These are phyloP conservation scores for Debaryomyces udenii DNA, from an alignment of 1,139 yeast genomes.

Conservation along the genomic window DNA sequence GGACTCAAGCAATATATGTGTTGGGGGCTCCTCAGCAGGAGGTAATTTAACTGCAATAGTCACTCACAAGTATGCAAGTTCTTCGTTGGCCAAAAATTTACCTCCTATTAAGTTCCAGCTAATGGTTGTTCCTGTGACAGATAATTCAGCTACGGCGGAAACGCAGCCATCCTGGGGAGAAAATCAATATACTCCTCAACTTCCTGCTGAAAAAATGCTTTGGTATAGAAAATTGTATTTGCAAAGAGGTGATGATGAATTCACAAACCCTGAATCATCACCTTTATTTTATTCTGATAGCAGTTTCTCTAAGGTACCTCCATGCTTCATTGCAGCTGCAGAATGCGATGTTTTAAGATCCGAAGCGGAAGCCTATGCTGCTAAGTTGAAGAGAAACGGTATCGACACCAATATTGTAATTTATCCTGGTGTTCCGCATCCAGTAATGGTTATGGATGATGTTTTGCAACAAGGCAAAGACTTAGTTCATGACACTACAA, in stretches of 20 bases:
- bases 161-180: constrained; percentile 45
- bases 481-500: constrained; percentile 33
- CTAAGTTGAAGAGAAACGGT: constrained; percentile 42
- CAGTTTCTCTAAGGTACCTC: constrained; percentile 42
- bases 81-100: constrained; percentile 22
- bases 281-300: constrained; percentile 47
- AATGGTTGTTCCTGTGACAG: constrained; percentile 52
- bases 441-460: constrained; percentile 53
- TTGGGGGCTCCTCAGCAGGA: constrained; percentile 55
- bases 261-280: constrained; percentile 45
- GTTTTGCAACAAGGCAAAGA: constrained; percentile 42
- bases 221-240: constrained; percentile 51
- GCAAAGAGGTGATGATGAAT: constrained; percentile 36
- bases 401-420: constrained; percentile 34
- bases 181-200: constrained; percentile 45
- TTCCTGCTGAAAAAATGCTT: constrained; percentile 52
- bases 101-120: constrained; percentile 47
- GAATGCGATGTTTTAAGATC: constrained; percentile 51
- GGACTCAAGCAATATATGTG: constrained; percentile 37
- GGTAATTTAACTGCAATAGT: constrained; percentile 49
- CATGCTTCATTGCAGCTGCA: constrained; percentile 46
- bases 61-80: constrained; percentile 40
- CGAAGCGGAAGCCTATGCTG: constrained; percentile 48
- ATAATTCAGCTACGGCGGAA: constrained; percentile 46
- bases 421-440: constrained; percentile 50